Evolutionary conservation across 306 rosid species (phyloP).

Genomic region (Begonia peltatifolia): DNA sequence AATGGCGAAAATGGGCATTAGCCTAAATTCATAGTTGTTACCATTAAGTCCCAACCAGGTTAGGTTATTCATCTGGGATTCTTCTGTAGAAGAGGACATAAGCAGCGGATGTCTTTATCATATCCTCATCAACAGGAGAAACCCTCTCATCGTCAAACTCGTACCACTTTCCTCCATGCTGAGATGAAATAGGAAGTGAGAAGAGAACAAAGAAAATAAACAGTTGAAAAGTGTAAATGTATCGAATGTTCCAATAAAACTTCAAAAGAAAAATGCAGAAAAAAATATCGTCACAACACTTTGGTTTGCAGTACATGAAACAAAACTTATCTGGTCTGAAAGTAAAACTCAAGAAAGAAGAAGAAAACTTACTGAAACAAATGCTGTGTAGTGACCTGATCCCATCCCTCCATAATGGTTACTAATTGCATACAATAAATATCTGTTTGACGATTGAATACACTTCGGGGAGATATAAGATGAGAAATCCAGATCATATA

Average conservation of each 20-base stretch:
- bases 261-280: too few relatives aligned
- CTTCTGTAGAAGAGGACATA: conserved; percentile 80
- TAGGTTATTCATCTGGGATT: conserved; percentile 19
- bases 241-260: too few relatives aligned
- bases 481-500: conserved; percentile 53
- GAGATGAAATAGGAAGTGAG: conserved; percentile 16
- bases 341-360: too few relatives aligned
- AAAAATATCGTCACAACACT: not conserved
- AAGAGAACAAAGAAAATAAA: not conserved
- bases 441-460: conserved; percentile 23
- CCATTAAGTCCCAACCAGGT: too few relatives aligned
- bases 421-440: conserved; percentile 57
- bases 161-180: conserved; percentile 57
- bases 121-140: conserved; percentile 21
- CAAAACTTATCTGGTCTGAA: not conserved
- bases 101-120: conserved; percentile 55
- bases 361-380: conserved; percentile 47
- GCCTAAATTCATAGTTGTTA: too few relatives aligned
- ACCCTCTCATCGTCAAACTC: conserved; percentile 77
- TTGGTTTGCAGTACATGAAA: not conserved
- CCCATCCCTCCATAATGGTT: conserved; percentile 79
- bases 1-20: too few relatives aligned
- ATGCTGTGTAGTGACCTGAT: conserved; percentile 85
- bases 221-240: not conserved
- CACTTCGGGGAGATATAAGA: conserved; percentile 22